phyloP scores from a whole-genome alignment of 257 asterid species.

The Schizonepeta tenuifolia region DNA sequence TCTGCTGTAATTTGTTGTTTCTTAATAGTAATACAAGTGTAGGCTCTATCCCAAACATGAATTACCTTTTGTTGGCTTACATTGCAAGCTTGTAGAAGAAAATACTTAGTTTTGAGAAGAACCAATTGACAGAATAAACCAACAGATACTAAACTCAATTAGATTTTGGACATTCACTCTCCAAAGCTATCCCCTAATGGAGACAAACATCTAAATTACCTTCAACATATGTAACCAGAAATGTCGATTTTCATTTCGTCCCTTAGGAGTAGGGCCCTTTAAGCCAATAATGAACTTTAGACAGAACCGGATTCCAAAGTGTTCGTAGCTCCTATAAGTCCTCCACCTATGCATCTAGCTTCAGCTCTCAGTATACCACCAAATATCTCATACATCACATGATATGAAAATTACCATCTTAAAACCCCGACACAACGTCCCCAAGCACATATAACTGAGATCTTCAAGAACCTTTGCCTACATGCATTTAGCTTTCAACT shows the following conservation, averaged over 20 bases:
- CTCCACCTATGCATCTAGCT: not conserved
- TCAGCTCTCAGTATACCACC: not conserved
- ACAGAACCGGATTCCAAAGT: not conserved
- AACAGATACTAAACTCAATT: not conserved
- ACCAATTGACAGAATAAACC: not conserved
- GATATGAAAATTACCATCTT: not conserved
- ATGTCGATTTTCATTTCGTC: not conserved
- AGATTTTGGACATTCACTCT: not conserved
- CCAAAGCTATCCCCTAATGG: not conserved
- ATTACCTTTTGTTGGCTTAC: not conserved
- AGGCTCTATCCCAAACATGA: not conserved
- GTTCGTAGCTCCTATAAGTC: not conserved
- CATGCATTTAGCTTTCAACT: not conserved
- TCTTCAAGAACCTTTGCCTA: not conserved
- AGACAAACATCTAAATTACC: not conserved
- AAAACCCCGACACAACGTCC: not conserved
- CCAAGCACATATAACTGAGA: not conserved
- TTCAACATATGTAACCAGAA: not conserved
- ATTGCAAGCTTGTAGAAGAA: not conserved
- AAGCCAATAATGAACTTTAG: not conserved
- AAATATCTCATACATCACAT: not conserved
- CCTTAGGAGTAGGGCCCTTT: not conserved
- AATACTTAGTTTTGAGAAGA: not conserved
- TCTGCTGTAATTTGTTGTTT: not conserved
- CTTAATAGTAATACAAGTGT: not conserved